These are phyloP conservation scores for Naganishia liquefaciens DNA, from an alignment of 1,284 basidiomycete species.

Conservation along the genomic window DNA sequence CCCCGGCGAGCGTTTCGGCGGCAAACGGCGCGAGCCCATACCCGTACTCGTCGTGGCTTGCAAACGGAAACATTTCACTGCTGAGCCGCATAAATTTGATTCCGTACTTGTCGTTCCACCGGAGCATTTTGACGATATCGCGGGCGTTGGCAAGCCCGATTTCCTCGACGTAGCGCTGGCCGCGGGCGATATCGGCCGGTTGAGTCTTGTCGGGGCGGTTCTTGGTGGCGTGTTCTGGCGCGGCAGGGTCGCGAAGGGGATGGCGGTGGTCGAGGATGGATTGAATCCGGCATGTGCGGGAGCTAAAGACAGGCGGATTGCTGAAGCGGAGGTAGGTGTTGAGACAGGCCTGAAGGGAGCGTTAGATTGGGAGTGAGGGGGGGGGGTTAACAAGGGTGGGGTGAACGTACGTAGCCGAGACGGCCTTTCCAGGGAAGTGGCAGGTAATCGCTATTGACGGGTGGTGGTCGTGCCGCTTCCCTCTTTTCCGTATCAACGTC, in stretches of 20 bases:
- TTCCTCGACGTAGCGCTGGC: constrained; percentile 57
- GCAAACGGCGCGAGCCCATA: constrained; percentile 64
- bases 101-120: constrained; percentile 51
- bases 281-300: constrained; percentile 68
- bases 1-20: constrained; percentile 47
- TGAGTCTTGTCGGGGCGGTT: constrained; percentile 31
- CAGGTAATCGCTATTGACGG: constrained; percentile 30
- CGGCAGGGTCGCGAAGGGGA: constrained; percentile 56
- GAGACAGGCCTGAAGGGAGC: constrained; percentile 66
- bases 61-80: constrained; percentile 88
- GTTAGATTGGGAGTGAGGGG: constrained; percentile 34
- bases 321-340: constrained; percentile 75
- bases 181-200: constrained; percentile 67
- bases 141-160: constrained; percentile 32
- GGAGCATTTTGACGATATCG: constrained; percentile 33
- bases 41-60: constrained; percentile 68
- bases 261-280: constrained; percentile 78
- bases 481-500: constrained; percentile 66
- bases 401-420: constrained; percentile 51
- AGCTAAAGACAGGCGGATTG: constrained; percentile 74
- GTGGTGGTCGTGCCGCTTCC: constrained; percentile 34
- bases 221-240: constrained; percentile 32
- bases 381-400: neutral
- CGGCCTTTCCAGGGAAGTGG: constrained; percentile 40
- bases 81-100: constrained; percentile 81